Percentiles rank a stretch among this genome's conserved stretches.
These are phyloP conservation scores for Scolecobasidium constrictum DNA, from an alignment of 2,329 filamentous ascomycete genomes.

Conservation along the genomic window DNA sequence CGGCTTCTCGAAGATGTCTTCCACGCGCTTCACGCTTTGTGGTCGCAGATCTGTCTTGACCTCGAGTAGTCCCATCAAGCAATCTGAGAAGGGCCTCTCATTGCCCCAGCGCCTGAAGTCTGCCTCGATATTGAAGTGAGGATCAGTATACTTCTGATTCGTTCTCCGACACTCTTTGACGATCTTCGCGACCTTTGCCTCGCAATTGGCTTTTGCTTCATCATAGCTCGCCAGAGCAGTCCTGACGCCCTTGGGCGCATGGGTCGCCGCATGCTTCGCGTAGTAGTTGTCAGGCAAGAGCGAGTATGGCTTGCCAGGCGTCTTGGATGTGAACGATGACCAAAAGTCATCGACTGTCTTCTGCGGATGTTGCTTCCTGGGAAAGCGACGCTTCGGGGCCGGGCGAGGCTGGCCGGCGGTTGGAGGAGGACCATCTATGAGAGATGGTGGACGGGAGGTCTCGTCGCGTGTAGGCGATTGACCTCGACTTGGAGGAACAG, in stretches of 20 bases:
- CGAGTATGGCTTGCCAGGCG: conserved; percentile 61
- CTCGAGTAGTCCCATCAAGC: conserved; percentile 37
- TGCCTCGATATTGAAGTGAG: conserved; percentile 75
- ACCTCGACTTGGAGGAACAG: conserved; percentile 6
- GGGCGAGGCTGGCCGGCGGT: not conserved
- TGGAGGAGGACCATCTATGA: not conserved
- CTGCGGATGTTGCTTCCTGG: conserved; percentile 45
- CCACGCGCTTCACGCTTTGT: conserved; percentile 63
- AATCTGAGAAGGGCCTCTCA: conserved; percentile 30
- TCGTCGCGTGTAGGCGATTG: conserved; percentile 1
- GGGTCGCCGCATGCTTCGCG: conserved; percentile 43
- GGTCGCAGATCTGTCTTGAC: conserved; percentile 38
- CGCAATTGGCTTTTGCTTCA: conserved; percentile 58
- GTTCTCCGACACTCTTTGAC: conserved; percentile 56
- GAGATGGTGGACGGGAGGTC: conserved; percentile 2
- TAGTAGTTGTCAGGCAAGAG: conserved; percentile 60
- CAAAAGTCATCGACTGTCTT: conserved; percentile 62
- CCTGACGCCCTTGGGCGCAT: conserved; percentile 44
- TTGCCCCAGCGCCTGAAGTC: conserved; percentile 48
- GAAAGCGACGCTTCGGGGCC: conserved; percentile 1
- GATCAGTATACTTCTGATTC: conserved; percentile 78
- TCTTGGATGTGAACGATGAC: conserved; percentile 56
- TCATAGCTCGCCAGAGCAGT: conserved; percentile 59
- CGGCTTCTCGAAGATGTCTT: conserved; percentile 67
- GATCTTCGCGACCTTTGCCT: conserved; percentile 47